phyloP scores from a whole-genome alignment of 2,329 filamentous ascomycete genomes.

The Xenosphaeropsis pyriputrescens region DNA sequence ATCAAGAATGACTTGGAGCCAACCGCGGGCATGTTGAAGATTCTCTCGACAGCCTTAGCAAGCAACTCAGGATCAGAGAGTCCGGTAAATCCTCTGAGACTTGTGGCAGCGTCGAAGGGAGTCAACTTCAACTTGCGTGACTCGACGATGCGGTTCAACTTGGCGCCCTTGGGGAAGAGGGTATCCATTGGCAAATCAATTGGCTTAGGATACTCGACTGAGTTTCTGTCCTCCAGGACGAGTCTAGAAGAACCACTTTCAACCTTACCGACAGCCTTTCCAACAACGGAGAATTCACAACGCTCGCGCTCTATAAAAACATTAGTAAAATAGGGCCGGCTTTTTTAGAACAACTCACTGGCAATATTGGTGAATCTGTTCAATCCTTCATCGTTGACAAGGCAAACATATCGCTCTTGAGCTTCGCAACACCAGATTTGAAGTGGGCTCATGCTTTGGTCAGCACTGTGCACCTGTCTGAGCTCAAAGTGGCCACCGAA shows the following conservation, averaged over 20 bases:
- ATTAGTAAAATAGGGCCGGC: slow-evolving; percentile 2
- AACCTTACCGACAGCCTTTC: slow-evolving; percentile 51
- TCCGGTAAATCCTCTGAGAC: slow-evolving; percentile 43
- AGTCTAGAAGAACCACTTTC: slow-evolving; percentile 54
- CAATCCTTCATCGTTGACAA: slow-evolving; percentile 68
- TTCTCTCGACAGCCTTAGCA: slow-evolving; percentile 58
- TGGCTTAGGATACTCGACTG: slow-evolving; percentile 56
- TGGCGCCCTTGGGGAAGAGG: slow-evolving; percentile 78
- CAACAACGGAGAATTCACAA: slow-evolving; percentile 86
- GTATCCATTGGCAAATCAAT: slow-evolving; percentile 85
- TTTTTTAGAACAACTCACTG: slow-evolving; percentile 21
- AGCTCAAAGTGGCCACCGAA: slow-evolving; percentile 87
- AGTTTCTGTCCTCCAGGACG: slow-evolving; percentile 70
- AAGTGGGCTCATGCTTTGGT: slow-evolving; percentile 83
- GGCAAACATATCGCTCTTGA: slow-evolving; percentile 89
- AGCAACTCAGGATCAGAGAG: slow-evolving; percentile 24
- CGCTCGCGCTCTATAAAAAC: slow-evolving; percentile 54
- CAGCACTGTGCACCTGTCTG: slow-evolving; percentile 83
- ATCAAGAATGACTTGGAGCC: slow-evolving; percentile 97
- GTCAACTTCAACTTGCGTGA: slow-evolving; percentile 53
- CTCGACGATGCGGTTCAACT: slow-evolving; percentile 60
- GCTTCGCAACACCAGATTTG: slow-evolving; percentile 98
- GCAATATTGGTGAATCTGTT: slow-evolving; percentile 60
- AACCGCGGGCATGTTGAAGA: slow-evolving; percentile 75
- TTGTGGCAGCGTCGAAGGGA: slow-evolving; percentile 53